Base-by-base conservation (phyloP, 2,329 filamentous ascomycete genomes). In the Cytospora mali region DNA sequence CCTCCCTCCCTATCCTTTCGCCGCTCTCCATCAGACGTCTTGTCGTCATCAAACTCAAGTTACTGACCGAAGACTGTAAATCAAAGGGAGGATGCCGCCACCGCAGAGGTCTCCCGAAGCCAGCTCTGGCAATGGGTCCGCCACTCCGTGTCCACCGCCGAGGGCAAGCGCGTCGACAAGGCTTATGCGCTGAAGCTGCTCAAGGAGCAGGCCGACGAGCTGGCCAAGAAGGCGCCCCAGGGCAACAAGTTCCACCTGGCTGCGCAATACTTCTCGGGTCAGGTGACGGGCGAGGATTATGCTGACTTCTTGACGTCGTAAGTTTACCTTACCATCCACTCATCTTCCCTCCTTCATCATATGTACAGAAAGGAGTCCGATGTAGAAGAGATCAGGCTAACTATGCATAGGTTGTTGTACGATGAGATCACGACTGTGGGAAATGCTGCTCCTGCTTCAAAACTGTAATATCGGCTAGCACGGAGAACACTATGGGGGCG, bases 51-150 rank as follows among this genome's bases (percentile, higher is more conserved):
- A 11, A 18, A 4, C 1, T 1, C 7, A 21, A 18, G 21, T 48
- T 14, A 29, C 57, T 54, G n/a, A 60, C 6, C n/a, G 31, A 23
- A 13, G 42, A 5, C 13, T 7, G 10, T 18, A 2, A 33, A 64
- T 39, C 58, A 66, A 73, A 84, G 81, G 82, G 95, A 99, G 81
- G 95, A 98, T 71, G 95, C 95, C 21, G 95, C 95, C 27, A 99
- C 95, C 1, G 95, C 95, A 55, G 95, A 99, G 77, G 95, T 99
- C 6, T 96, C 91, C 62, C 89, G 95, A 71, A 92, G 87, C 69
- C 95, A 99, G 82, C 84, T 99, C 52, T 97, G 94, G 94, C 95
- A 99, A 77, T 99, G 95, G 95, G 87, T 89, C 67, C 88, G 84
- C 72, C 86, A 89, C 74, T 84, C 84, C 67, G 81, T 94, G 64